These are phyloP conservation scores for Kwoniella dejecticola DNA, from an alignment of 768 basidiomycete species.

Conservation along the genomic window DNA sequence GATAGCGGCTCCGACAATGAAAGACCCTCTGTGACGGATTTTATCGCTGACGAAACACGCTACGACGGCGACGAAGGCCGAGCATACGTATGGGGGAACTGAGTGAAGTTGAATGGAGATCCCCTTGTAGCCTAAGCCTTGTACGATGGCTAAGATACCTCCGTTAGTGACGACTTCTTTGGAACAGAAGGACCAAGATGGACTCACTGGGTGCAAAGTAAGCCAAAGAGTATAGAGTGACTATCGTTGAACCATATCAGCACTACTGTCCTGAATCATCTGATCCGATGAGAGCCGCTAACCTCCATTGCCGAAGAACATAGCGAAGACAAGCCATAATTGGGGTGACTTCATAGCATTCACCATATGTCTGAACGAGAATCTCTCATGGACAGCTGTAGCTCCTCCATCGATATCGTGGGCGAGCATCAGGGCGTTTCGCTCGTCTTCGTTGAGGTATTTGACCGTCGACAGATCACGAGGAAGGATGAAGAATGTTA, in stretches of 20 bases:
- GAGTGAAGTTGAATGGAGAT: slow-evolving; percentile 31
- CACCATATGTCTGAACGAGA: slow-evolving; percentile 8
- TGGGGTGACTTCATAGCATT: slow-evolving; percentile 26
- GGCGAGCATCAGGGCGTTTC: slow-evolving; percentile 28
- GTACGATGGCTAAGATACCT: slow-evolving; percentile 26
- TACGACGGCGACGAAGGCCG: slow-evolving; percentile 23
- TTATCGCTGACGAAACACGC: slow-evolving; percentile 25
- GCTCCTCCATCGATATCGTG: slow-evolving; percentile 40
- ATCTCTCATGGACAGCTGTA: slow-evolving; percentile 53
- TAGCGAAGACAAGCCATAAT: slow-evolving; percentile 28
- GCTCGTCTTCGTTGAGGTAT: slow-evolving; percentile 61
- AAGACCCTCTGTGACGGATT: slow-evolving; percentile 25
- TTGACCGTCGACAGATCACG: slow-evolving; percentile 58
- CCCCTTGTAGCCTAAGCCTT: slow-evolving; percentile 30
- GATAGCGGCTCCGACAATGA: slow-evolving; percentile 25
- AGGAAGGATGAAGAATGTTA: slow-evolving; percentile 61
- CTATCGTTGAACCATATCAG: slow-evolving; percentile 1
- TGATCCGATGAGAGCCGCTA: not conserved
- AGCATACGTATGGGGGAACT: slow-evolving; percentile 37
- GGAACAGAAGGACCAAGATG: not conserved
- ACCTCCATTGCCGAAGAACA: slow-evolving; percentile 36
- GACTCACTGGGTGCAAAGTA: slow-evolving; percentile 38
- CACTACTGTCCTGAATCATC: too few species aligned
- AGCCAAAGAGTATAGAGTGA: slow-evolving; percentile 33
- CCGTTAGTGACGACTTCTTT: not conserved